These are phyloP conservation scores for Saccharomycopsis selenospora DNA, from an alignment of 805 yeast species.

Conservation along the genomic window DNA sequence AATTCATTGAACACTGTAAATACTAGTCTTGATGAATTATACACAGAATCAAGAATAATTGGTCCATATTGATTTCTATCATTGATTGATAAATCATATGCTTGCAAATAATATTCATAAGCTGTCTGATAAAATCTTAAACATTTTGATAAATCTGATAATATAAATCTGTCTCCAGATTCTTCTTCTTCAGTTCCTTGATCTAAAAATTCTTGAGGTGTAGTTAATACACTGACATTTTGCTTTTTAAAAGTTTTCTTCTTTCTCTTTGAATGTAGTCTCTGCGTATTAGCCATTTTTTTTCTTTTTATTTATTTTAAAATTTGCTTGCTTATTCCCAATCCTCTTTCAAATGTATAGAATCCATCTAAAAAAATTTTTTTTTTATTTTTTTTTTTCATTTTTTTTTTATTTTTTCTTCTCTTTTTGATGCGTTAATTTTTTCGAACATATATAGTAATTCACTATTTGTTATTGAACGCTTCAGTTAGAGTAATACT, in stretches of 20 bases:
- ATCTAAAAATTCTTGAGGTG: slow-evolving; percentile 48
- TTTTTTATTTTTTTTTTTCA: no score
- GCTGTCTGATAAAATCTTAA: slow-evolving; percentile 60
- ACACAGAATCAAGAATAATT: slow-evolving; percentile 40
- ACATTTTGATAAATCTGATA: slow-evolving; percentile 58
- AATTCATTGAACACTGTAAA: slow-evolving; percentile 51
- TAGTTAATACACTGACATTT: slow-evolving; percentile 27
- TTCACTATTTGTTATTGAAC: no score
- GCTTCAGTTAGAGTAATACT: no score
- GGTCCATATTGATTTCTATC: slow-evolving; percentile 21
- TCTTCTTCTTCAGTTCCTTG: slow-evolving; percentile 58
- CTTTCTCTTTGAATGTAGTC: slow-evolving; percentile 4
- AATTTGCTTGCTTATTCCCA: no score
- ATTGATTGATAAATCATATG: slow-evolving; percentile 22
- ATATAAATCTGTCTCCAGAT: slow-evolving; percentile 68
- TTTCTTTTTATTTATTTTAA: no score
- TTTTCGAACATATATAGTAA: no score
- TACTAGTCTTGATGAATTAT: slow-evolving; percentile 52
- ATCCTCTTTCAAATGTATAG: no score
- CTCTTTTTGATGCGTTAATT: no score
- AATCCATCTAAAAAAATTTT: no score
- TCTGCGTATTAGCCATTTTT: no score
- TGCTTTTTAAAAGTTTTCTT: slow-evolving; percentile 4
- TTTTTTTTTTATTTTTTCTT: no score
- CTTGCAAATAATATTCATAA: slow-evolving; percentile 34